phyloP scores from a whole-genome alignment of 345 rosid species.

The Moringa oleifera region DNA sequence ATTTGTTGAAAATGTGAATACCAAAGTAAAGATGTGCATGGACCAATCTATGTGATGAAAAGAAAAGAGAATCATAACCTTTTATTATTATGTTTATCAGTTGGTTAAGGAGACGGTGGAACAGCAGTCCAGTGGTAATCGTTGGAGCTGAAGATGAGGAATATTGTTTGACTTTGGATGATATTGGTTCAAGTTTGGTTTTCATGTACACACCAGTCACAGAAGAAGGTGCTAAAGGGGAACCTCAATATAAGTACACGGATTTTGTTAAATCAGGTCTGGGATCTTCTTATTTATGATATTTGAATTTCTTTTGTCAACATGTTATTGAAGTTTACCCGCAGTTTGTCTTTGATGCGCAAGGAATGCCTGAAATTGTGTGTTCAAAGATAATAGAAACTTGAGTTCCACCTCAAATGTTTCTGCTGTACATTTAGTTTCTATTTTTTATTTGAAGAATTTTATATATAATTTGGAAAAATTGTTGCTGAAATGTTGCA shows the following conservation, averaged over 20 bases:
- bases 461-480: too few relatives aligned
- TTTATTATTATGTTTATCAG: constrained; percentile 32
- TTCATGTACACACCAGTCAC: constrained; percentile 97
- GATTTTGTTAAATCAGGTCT: constrained; percentile 92
- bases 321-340: constrained; percentile 1
- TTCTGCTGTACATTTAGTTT: too few relatives aligned
- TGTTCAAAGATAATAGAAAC: too few relatives aligned
- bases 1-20: too few relatives aligned
- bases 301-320: neutral
- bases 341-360: too few relatives aligned
- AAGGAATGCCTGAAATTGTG: too few relatives aligned
- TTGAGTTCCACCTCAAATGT: too few relatives aligned
- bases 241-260: constrained; percentile 89
- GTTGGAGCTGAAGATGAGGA: constrained; percentile 89
- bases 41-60: neutral
- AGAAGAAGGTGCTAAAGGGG: constrained; percentile 93
- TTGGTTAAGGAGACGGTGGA: constrained; percentile 96
- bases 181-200: constrained; percentile 89
- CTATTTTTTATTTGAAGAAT: too few relatives aligned
- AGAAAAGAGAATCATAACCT: neutral
- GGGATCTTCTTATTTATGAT: constrained; percentile 4
- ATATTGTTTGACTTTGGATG: constrained; percentile 70
- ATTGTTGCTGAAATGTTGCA: too few relatives aligned
- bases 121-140: constrained; percentile 83
- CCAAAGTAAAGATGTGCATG: constrained; percentile 10